Conservation (phyloP, 768 basidiomycete genomes). For the Chalciporus pseudorubinellus region DNA sequence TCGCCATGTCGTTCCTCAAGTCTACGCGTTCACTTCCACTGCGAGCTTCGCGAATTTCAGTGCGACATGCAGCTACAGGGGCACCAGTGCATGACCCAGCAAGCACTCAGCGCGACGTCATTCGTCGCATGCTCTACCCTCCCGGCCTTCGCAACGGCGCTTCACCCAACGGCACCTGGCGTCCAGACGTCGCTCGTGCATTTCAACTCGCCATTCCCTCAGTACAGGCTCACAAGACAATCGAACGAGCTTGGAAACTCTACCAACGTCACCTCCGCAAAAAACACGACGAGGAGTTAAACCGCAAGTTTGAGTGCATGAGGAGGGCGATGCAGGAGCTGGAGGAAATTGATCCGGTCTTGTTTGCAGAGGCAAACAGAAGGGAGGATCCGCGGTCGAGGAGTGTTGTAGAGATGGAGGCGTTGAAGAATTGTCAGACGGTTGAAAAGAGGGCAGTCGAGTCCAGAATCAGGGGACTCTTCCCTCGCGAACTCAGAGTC, state of each 20-base stretch:
- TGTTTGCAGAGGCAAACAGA: conserved; percentile 72
- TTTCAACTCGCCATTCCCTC: conserved; percentile 85
- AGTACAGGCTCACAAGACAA: conserved; percentile 86
- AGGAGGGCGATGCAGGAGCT: conserved; percentile 81
- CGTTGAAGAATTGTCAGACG: conserved; percentile 59
- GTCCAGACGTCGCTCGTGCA: conserved; percentile 72
- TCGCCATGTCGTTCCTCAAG: conserved; percentile 45
- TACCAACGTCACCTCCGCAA: conserved; percentile 74
- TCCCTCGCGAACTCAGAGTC: conserved; percentile 83
- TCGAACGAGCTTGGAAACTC: conserved; percentile 86
- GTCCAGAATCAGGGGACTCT: conserved; percentile 73
- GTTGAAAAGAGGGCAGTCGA: conserved; percentile 71
- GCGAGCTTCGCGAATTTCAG: conserved; percentile 34
- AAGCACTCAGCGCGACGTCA: conserved; percentile 67
- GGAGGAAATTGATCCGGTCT: conserved; percentile 43
- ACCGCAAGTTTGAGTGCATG: conserved; percentile 82
- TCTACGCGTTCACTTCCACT: conserved; percentile 33
- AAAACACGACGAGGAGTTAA: conserved; percentile 62
- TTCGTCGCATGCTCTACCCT: conserved; percentile 81
- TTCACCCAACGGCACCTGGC: conserved; percentile 81
- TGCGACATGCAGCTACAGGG: conserved; percentile 42
- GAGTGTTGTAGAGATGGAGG: conserved; percentile 53
- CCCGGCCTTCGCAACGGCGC: conserved; percentile 66
- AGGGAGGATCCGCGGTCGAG: conserved; percentile 71
- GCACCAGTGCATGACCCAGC: conserved; percentile 26